phyloP scores from a whole-genome alignment of 2,329 filamentous ascomycete genomes.

The Xylaria sp. region DNA sequence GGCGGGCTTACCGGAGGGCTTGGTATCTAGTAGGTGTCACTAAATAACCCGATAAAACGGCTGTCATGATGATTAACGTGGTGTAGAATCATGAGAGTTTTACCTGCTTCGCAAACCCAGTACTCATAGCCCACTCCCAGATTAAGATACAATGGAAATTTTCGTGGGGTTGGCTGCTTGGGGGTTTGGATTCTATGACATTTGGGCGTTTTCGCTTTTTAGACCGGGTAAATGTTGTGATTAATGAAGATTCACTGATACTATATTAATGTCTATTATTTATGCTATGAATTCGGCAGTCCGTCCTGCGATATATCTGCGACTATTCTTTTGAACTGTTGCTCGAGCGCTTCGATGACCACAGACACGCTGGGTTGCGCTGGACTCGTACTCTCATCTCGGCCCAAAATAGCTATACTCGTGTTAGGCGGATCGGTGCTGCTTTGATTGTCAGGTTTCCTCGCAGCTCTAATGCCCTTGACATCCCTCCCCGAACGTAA shows the following conservation, averaged over 20 bases:
- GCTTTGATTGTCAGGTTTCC: constrained; percentile 55
- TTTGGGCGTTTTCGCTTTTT: constrained; percentile 12
- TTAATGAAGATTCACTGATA: constrained; percentile 1
- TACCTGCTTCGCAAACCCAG: neutral
- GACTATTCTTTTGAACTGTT: constrained; percentile 42
- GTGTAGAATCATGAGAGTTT: neutral
- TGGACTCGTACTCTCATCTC: constrained; percentile 49
- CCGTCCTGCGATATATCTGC: constrained; percentile 39
- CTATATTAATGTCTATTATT: constrained; percentile 7
- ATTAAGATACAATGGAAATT: neutral
- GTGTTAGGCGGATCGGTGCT: constrained; percentile 45
- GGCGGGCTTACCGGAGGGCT: constrained; percentile 31
- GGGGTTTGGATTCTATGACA: neutral
- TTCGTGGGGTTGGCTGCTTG: neutral
- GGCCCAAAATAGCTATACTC: constrained; percentile 40
- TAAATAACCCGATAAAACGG: neutral
- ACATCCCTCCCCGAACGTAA: constrained; percentile 66
- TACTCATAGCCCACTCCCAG: neutral
- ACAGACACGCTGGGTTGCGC: constrained; percentile 55
- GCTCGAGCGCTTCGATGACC: constrained; percentile 41
- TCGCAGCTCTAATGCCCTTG: constrained; percentile 56
- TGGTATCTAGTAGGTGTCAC: constrained; percentile 24
- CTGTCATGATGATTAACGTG: constrained; percentile 5
- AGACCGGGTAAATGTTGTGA: neutral
- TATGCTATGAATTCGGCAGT: constrained; percentile 21